These are phyloP conservation scores for Sporisorium iseilematis-ciliati DNA, from an alignment of 1,284 basidiomycete species.

Conservation along the genomic window DNA sequence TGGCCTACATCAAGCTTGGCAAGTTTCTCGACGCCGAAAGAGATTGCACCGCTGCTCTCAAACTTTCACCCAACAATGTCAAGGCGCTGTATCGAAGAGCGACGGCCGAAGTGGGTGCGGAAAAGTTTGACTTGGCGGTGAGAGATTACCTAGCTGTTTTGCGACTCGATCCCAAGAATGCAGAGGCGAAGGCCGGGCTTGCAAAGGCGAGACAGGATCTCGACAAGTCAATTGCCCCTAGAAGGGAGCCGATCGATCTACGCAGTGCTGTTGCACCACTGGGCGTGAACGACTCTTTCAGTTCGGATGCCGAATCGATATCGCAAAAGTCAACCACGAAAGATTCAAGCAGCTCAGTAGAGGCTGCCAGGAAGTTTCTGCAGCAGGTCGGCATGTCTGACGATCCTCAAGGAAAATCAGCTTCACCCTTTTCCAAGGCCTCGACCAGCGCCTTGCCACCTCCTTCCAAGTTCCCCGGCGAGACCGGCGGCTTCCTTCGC, in stretches of 20 bases:
- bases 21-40: constrained; percentile 41
- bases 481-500: constrained; percentile 38
- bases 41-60: constrained; percentile 28
- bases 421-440: background rate
- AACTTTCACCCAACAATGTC: constrained; percentile 32
- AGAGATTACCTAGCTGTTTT: constrained; percentile 20
- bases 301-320: background rate
- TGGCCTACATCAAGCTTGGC: constrained; percentile 47
- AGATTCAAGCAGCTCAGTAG: constrained; percentile 29
- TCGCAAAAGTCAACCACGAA: background rate
- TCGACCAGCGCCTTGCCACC: constrained; percentile 7
- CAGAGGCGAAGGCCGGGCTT: constrained; percentile 27
- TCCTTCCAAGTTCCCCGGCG: constrained; percentile 37
- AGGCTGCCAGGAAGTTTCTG: constrained; percentile 40
- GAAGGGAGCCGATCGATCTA: constrained; percentile 20
- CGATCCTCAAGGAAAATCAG: background rate
- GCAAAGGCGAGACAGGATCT: constrained; percentile 13
- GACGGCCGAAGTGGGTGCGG: constrained; percentile 19
- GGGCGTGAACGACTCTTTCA: background rate
- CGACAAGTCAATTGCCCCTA: background rate
- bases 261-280: background rate
- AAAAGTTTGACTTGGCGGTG: constrained; percentile 16
- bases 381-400: constrained; percentile 39
- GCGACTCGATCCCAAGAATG: constrained; percentile 22
- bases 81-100: constrained; percentile 40